Conservation (phyloP, 192 early-diverging fungal genomes). For the Coemansia sp. region DNA sequence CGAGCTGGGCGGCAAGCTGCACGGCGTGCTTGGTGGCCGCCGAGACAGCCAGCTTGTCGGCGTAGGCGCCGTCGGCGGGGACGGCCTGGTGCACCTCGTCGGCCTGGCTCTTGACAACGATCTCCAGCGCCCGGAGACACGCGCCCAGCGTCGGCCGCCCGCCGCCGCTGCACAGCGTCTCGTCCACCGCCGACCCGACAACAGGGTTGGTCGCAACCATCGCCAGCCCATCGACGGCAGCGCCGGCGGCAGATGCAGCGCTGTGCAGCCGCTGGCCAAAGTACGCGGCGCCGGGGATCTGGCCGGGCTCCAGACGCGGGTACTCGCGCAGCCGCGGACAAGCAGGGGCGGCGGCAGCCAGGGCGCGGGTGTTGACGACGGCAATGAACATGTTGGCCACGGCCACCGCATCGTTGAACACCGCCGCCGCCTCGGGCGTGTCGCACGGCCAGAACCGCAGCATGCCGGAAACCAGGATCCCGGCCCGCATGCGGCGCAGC, state of each 20-base stretch:
- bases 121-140: slow-evolving; percentile 33
- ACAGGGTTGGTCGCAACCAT: slow-evolving; percentile 9
- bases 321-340: background rate
- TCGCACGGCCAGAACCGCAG: background rate
- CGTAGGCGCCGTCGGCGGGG: slow-evolving; percentile 14
- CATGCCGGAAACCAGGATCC: slow-evolving; percentile 7
- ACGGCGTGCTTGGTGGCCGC: slow-evolving; percentile 4
- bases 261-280: slow-evolving; percentile 12
- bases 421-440: background rate
- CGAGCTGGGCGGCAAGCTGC: slow-evolving; percentile 11
- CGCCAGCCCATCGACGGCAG: background rate
- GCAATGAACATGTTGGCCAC: slow-evolving; percentile 24
- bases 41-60: slow-evolving; percentile 10
- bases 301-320: slow-evolving; percentile 1
- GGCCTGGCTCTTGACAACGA: slow-evolving; percentile 35
- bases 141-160: slow-evolving; percentile 19
- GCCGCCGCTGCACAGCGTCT: slow-evolving; percentile 12
- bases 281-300: slow-evolving; percentile 13
- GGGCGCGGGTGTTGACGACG: slow-evolving; percentile 18
- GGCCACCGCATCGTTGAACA: slow-evolving; percentile 35
- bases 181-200: slow-evolving; percentile 22
- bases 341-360: background rate
- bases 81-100: slow-evolving; percentile 19
- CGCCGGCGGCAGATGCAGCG: background rate
- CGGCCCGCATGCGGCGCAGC: slow-evolving; percentile 26